phyloP scores from a whole-genome alignment of 495 filamentous ascomycete genomes.

The Penicillium ucsense region DNA sequence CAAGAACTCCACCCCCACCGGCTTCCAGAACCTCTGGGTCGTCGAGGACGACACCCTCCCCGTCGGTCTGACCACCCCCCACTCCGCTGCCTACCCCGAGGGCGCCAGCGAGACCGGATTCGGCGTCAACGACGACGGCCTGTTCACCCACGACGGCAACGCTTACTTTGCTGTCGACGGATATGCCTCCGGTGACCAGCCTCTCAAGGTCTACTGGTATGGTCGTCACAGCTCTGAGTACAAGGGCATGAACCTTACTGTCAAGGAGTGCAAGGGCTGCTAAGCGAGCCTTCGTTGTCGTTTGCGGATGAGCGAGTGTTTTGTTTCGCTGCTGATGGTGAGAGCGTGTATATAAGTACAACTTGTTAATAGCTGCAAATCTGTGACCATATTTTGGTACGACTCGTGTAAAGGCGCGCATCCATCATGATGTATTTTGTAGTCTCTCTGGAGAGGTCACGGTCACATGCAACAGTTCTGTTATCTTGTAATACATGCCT shows the following conservation, averaged over 20 bases:
- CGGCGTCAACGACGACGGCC: constrained; percentile 19
- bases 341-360: background rate
- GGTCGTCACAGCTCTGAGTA: constrained; percentile 17
- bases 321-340: too few species aligned
- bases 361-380: too few species aligned
- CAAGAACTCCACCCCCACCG: constrained; percentile 14
- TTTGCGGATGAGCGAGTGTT: too few species aligned
- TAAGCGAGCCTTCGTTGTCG: background rate
- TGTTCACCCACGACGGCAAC: constrained; percentile 19
- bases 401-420: too few species aligned
- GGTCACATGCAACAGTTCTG: too few species aligned
- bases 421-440: too few species aligned
- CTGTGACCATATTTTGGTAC: too few species aligned
- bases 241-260: constrained; percentile 12
- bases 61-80: constrained; percentile 20
- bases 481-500: too few species aligned
- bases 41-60: constrained; percentile 15
- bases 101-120: constrained; percentile 18
- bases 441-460: too few species aligned
- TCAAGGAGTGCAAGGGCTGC: constrained; percentile 22
- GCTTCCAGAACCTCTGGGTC: constrained; percentile 24
- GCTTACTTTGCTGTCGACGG: constrained; percentile 19
- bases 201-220: constrained; percentile 21
- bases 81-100: constrained; percentile 21
- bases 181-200: constrained; percentile 6